Base-by-base conservation (phyloP, 768 basidiomycete species). In the Leccinum incarnatum region DNA sequence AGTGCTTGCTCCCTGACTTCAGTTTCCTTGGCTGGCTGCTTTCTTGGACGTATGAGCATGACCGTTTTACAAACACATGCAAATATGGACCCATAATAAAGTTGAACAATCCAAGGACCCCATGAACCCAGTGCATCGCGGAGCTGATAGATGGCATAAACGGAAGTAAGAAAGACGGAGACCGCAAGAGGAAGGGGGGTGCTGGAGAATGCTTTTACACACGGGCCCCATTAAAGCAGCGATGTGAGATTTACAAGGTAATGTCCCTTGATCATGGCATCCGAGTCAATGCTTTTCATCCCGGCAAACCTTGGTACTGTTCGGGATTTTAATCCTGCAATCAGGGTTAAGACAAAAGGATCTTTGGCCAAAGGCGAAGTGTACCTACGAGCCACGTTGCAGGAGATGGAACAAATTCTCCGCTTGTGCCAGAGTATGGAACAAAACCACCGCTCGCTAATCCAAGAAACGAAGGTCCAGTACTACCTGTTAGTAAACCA, bases 391-490 rank as follows among this genome's bases (percentile, higher is more conserved):
- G 61, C 60, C 5, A 55, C 61, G 2, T 4, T 62, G 49, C 14
- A 65, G 0, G 52, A 65, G 17, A 57, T 65, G 56, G 4, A 50
- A 15, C n/a, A 46, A 1, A 65, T 65, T 15, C 32, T 15, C 1
- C 2, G 1, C 3, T 19, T 63, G 49, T 56, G 51, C 19, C 2
- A 51, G 15, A n/a, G 19, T 15, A 9, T 37, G 36, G n/a, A 51
- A 8, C 45, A 42, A 14, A 27, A 61, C 7, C 14, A 59, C 23
- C 36, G 6, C 1, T 50, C 56, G 0, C 53, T 17, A 0, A 25
- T 62, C 11, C 8, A 11, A 17, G 54, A 54, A 11, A 53, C 54
- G 2, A 65, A 34, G n/a, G 21, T 37, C 1, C 29, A 37, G 29
- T 57, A 54, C 6, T 6, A 53, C 5, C 4, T 25, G 25, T 25